phyloP scores from a whole-genome alignment of 805 yeast species.

The Yamadazyma nakazawae region DNA sequence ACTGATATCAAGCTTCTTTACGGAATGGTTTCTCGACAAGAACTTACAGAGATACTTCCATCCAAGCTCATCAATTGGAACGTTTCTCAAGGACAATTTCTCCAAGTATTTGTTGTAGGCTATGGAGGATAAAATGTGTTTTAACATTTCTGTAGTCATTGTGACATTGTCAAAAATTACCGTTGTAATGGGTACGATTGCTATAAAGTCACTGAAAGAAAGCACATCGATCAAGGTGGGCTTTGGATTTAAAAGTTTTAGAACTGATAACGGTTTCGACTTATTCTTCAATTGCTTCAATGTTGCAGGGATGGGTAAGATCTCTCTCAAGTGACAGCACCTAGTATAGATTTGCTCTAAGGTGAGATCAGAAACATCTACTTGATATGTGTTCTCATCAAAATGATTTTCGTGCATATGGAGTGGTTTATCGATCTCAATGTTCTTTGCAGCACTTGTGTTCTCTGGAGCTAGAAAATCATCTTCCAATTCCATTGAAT shows the following conservation, averaged over 20 bases:
- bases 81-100: slow-evolving; percentile 53
- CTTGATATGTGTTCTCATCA: slow-evolving; percentile 21
- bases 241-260: slow-evolving; percentile 54
- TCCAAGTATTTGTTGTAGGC: slow-evolving; percentile 43
- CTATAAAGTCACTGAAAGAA: slow-evolving; percentile 55
- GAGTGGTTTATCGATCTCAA: slow-evolving; percentile 70
- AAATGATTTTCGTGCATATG: slow-evolving; percentile 57
- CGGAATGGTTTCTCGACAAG: slow-evolving; percentile 37
- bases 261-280: slow-evolving; percentile 48
- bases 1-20: slow-evolving; percentile 53
- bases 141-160: slow-evolving; percentile 52
- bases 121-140: slow-evolving; percentile 46
- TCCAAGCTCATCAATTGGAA: slow-evolving; percentile 49
- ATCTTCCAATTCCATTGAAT: slow-evolving; percentile 16
- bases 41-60: slow-evolving; percentile 53
- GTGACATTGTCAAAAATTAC: slow-evolving; percentile 57
- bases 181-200: slow-evolving; percentile 53
- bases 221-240: slow-evolving; percentile 57
- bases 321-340: slow-evolving; percentile 90
- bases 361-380: slow-evolving; percentile 24
- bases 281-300: slow-evolving; percentile 52
- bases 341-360: slow-evolving; percentile 62
- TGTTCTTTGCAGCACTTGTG: slow-evolving; percentile 11
- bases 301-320: slow-evolving; percentile 88
- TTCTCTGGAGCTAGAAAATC: not conserved